Base-by-base conservation (phyloP, 768 basidiomycete species). In the Coprinopsis cinerea region DNA sequence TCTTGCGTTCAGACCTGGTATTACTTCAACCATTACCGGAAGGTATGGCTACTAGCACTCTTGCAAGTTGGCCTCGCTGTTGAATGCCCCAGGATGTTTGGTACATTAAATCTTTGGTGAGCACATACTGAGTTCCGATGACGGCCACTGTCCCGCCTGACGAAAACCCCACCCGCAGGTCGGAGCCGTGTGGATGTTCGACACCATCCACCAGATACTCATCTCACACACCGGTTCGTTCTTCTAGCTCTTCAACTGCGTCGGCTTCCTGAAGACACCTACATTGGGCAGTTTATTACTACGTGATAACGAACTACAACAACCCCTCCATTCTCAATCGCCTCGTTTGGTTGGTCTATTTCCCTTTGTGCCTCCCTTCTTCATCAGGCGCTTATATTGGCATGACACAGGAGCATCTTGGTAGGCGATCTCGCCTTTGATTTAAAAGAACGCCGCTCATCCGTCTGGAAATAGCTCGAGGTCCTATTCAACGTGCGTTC, bases 401-500 rank as follows among this genome's bases (percentile, higher is more conserved):
- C 39, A 4, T 17, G 27, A 44, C 18, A 7, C 42, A 81, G 79
- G 75, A 79, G 78, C 49, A 71, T 80, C 41, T 59, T 80, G 41
- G 76, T 76, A 57, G 49, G 71, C 14, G 6, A 4, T 18, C 6
- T 20, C 17, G 4, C 20, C 44, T 6, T 27, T 27, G 15, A 4
- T 11, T n/a, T 17, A n/a, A 6, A 5, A 4, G 15, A n/a, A n/a
- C 20, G 6, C n/a, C 25, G 13, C 28, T n/a, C 4, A 17, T 9
- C 28, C 22, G 47, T 27, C 22, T 41, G 27, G 25, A 30, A 4
- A 18, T 48, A 79, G 78, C 70, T 77, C 18, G 79, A 81, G 62
- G 78, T 81, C 11, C 57, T 80, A 28, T 79, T 79, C 60, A 80
- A 78, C 55, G 79, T 77, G n/a, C n/a, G n/a, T n/a, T n/a, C n/a